These are phyloP conservation scores for Aspergillus sp. DNA, from an alignment of 2,329 filamentous ascomycete species.

Conservation along the genomic window DNA sequence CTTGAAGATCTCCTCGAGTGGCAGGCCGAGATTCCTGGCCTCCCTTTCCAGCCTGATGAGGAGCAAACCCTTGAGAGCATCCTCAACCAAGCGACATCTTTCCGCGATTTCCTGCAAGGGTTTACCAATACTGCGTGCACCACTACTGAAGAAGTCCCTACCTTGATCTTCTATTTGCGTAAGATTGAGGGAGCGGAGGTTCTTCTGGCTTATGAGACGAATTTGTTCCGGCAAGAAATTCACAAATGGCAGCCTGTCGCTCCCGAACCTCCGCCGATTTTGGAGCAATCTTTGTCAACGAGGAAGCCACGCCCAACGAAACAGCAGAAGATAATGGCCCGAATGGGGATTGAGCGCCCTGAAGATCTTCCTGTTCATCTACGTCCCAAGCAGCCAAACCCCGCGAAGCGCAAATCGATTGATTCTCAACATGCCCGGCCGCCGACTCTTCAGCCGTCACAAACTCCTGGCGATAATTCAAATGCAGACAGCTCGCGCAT, in stretches of 20 bases:
- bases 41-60: constrained; percentile 96
- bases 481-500: constrained; percentile 32
- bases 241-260: constrained; percentile 95
- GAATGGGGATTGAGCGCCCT: constrained; percentile 83
- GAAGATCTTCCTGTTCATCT: constrained; percentile 85
- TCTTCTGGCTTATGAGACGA: constrained; percentile 87
- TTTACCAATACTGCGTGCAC: constrained; percentile 80
- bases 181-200: constrained; percentile 98
- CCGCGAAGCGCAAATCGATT: constrained; percentile 69
- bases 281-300: constrained; percentile 86
- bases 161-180: constrained; percentile 89
- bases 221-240: constrained; percentile 92
- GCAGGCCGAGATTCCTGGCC: constrained; percentile 73
- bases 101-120: constrained; percentile 76
- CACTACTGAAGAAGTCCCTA: constrained; percentile 82
- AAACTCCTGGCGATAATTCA: constrained; percentile 29
- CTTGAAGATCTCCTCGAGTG: constrained; percentile 83
- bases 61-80: constrained; percentile 84
- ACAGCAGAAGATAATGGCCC: constrained; percentile 88
- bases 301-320: constrained; percentile 95
- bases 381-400: constrained; percentile 72
- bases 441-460: constrained; percentile 31
- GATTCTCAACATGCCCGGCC: constrained; percentile 38
- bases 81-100: constrained; percentile 78
- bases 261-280: constrained; percentile 76